Conservation (phyloP, 202 grass and related monocot species). For the Schoenoplectus triqueter region DNA sequence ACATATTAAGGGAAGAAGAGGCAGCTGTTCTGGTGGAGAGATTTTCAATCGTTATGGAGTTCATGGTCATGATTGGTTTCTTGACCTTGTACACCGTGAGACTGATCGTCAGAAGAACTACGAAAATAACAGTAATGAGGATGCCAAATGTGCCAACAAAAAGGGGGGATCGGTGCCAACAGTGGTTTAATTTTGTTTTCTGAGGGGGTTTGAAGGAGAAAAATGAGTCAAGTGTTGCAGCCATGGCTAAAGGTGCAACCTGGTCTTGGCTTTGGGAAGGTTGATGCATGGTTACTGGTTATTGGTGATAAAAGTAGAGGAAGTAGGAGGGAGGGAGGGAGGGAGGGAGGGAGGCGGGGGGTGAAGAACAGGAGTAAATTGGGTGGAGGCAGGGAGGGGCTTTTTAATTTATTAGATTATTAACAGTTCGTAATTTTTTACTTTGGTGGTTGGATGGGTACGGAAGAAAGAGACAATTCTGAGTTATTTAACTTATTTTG, state of each 20-base stretch:
- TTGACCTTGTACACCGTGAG: constrained; percentile 63
- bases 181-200: not conserved
- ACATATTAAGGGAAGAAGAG: constrained; percentile 24
- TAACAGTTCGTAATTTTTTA: constrained; percentile 12
- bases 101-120: constrained; percentile 39
- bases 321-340: not conserved
- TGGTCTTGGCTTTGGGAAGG: constrained; percentile 11
- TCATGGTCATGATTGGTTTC: constrained; percentile 73
- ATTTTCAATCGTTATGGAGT: constrained; percentile 49
- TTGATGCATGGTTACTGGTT: constrained; percentile 34
- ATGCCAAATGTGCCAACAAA: constrained; percentile 39
- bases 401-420: constrained; percentile 24
- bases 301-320: not conserved
- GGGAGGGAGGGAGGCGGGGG: not conserved
- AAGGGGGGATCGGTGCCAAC: constrained; percentile 45
- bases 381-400: not conserved
- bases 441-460: not conserved
- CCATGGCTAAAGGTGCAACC: constrained; percentile 18
- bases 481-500: not conserved
- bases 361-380: constrained; percentile 26
- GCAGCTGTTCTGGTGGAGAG: constrained; percentile 1
- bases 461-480: not conserved
- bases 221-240: not conserved
- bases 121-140: not conserved
- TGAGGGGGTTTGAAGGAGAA: not conserved